A percentile compares a stretch with the other conserved stretches of the same genome.
These are phyloP conservation scores for Candida suzukii DNA, from an alignment of 805 yeast species.

Conservation along the genomic window DNA sequence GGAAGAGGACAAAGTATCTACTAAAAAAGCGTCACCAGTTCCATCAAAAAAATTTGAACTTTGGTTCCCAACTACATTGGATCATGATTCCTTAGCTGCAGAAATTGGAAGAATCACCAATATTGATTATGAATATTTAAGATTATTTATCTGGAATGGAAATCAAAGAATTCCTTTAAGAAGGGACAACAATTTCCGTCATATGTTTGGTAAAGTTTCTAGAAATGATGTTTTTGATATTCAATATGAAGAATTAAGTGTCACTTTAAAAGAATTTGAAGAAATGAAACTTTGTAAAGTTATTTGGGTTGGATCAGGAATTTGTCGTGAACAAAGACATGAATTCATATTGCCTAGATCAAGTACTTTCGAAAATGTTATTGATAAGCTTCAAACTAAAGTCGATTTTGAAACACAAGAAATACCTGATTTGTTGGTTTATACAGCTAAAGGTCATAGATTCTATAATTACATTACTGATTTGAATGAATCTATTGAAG, in stretches of 20 bases:
- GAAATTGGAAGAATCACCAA: constrained; percentile 48
- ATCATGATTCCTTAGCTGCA: constrained; percentile 54
- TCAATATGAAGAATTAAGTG: constrained; percentile 70
- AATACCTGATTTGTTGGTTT: constrained; percentile 41
- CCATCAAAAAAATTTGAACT: constrained; percentile 34
- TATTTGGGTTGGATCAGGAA: constrained; percentile 66
- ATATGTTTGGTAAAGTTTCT: constrained; percentile 35
- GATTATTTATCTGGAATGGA: constrained; percentile 53
- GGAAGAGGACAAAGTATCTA: constrained; percentile 1
- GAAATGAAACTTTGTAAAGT: constrained; percentile 59
- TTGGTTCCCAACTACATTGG: constrained; percentile 60
- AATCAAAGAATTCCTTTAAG: constrained; percentile 47
- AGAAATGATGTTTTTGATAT: constrained; percentile 38
- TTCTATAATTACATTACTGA: constrained; percentile 25
- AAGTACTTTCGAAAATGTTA: constrained; percentile 46
- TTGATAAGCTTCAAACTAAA: constrained; percentile 50
- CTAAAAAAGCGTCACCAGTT: constrained; percentile 3
- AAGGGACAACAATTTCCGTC: constrained; percentile 27
- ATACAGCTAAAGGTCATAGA: constrained; percentile 39
- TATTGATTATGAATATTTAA: constrained; percentile 52
- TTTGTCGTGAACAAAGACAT: constrained; percentile 59
- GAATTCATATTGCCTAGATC: constrained; percentile 65
- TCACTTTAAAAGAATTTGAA: constrained; percentile 73
- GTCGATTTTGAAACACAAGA: constrained; percentile 43
- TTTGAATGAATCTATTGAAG: constrained; percentile 30